Evolutionary conservation across 108 stramenopile genomes (phyloP), one percentile per base, ranked within the genome.

Genomic region (Cylindrotheca closterium): DNA sequence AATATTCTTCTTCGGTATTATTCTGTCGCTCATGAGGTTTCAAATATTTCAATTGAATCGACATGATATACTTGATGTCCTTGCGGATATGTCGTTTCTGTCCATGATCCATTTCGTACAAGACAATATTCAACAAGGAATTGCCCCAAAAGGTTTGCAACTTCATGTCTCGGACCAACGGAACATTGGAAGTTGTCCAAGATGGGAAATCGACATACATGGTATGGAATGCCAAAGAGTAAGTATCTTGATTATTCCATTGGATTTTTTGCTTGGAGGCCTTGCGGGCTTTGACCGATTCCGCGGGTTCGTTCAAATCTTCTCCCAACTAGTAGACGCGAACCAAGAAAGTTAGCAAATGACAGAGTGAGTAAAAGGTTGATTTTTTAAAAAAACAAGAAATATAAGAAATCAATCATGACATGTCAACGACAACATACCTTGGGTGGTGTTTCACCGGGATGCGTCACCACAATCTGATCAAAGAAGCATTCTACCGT

Each of bases 61-160:
- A 21, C 5, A 54, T 19, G 3, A 60, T 2, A 30, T 70, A 70
- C 27, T 53, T 60, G 18, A 31, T 70, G 1, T 25, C 19, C 1
- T 21, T 28, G 26, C n/a, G 46, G 24, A 28, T 7, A 59, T 70
- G 68, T 26, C 21, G 0, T 50, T 58, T 58, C 23, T 22, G 1
- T 5, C n/a, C 18, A 18, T 68, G 34, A 19, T 37, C 32, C 19
- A 63, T 47, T 30, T 71, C 65, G 54, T 67, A 74, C 30, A 74
- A n/a, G 10, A 67, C 73, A 28, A 62, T 60, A n/a, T 49, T 59
- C 30, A 51, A 51, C 7, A 68, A 70, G 1, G 89, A 80, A 31
- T 79, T 78, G 24, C 84, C 82, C 92, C 92, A 94, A 65, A 94
- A 91, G 5, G 83, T 87, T 32, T 68, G 60, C 29, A 94, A 65